Base-by-base conservation (phyloP, 805 yeast genomes). In the Blastobotrys robertii region DNA sequence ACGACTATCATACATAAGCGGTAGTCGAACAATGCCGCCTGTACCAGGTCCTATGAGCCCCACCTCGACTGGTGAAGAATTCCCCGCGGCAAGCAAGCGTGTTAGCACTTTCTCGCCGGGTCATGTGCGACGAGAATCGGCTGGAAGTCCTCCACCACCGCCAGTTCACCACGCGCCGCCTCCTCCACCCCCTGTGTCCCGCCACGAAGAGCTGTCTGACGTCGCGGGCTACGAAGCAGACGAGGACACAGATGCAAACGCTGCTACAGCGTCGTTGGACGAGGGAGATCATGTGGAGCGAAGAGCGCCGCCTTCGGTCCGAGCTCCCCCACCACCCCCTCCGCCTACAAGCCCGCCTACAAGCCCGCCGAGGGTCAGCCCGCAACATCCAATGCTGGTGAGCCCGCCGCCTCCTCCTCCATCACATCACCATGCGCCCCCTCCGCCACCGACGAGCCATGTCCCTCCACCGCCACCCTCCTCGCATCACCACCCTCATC, bases 161-260 rank as follows among this genome's bases (percentile, higher is more conserved):
- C 44, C 46, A 10, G 25, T 19, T 4, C 25, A 19, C 25, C 25
- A 19, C 25, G 46, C 53, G 11, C 36, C 49, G 15, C 40, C 44
- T 11, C 49, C 41, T 25, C 30, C 44, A 19, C 43, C 49, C 13
- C 57, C 13, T 57, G 54, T 34, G 60, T 39, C 62, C 37, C 65
- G 64, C 8, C 72, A 83, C 0, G 84, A 80, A 52, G 83, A 74
- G 41, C 74, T 69, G 41, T 59, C 63, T 0, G 59, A 51, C 19
- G 65, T 65, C 44, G 66, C 65, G 8, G 73, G 84, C 0, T 79
- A 79, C 53, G 85, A 81, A 44, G 85, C 85, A 0, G 87, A 81
- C 54, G 83, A 75, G 38, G 79, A 73, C 44, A 63, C 67, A 0
- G 66, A 58, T 41, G 41, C 50, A 35, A 51, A 55, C 30, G 55